Evolutionary conservation across 2,329 filamentous ascomycete genomes (phyloP).

Genomic region (Magnaporthiopsis incrustans): DNA sequence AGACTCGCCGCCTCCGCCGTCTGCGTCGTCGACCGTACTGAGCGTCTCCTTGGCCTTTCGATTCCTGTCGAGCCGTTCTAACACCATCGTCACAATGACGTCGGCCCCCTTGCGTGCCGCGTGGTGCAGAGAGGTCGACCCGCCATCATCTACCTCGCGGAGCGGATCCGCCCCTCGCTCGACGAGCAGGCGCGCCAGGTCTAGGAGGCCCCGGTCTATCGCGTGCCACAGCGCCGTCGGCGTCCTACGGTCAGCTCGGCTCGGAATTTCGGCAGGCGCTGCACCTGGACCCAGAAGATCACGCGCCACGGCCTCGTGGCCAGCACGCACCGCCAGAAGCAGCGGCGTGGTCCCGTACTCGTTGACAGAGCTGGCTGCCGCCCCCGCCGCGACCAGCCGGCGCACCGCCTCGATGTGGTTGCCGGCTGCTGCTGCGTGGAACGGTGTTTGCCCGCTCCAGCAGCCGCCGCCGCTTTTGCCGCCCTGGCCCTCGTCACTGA

Average conservation of each 20-base stretch:
- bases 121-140: constrained; percentile 21
- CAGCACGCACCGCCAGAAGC: constrained; percentile 14
- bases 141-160: constrained; percentile 13
- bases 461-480: neutral
- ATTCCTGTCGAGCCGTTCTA: neutral
- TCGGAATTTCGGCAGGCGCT: constrained; percentile 2
- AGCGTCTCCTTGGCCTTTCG: neutral
- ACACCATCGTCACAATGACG: constrained; percentile 14
- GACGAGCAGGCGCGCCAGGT: constrained; percentile 15
- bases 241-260: neutral
- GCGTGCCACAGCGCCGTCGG: constrained; percentile 11
- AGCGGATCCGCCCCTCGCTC: constrained; percentile 14
- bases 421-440: constrained; percentile 18
- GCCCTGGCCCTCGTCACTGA: too few relatives aligned
- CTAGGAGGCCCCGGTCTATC: constrained; percentile 11
- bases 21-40: neutral
- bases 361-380: constrained; percentile 15
- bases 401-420: constrained; percentile 15
- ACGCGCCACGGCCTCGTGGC: constrained; percentile 15
- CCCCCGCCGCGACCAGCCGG: constrained; percentile 15
- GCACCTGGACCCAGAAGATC: constrained; percentile 3
- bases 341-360: constrained; percentile 18
- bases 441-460: constrained; percentile 14
- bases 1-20: neutral
- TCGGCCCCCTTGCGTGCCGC: constrained; percentile 20